Base-by-base conservation (phyloP, 1,284 basidiomycete species). In the Prillingera fragicola region DNA sequence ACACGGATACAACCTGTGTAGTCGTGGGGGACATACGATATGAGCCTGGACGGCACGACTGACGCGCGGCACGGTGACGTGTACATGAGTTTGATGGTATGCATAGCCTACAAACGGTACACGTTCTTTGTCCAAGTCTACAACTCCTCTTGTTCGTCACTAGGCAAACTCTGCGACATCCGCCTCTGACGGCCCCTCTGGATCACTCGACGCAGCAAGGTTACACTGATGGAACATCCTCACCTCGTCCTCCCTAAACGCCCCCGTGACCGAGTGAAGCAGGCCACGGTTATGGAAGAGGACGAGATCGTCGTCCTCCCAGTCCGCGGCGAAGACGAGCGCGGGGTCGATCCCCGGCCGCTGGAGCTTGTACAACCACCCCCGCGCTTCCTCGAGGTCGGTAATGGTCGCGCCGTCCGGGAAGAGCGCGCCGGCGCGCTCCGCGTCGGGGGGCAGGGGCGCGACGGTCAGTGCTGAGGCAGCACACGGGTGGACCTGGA, bases 191-290 rank as follows among this genome's bases (percentile, higher is more conserved):
- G 84, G 85, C 3, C 85, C 84, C 18, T 62, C 63, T 0, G 84
- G 84, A 44, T 83, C 81, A 40, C 78, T 78, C 42, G 81, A 83
- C 6, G 82, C 83, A 12, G 85, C 85, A 27, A 88, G 75, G 66
- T 87, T 87, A 71, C 85, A 87, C 70, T 85, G 84, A 62, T 86
- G 83, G 74, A 87, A 87, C 33, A 80, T 81, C 18, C 85, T 76
- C 12, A 87, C 77, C 67, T 85, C 78, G 41, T 85, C 81, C 2
- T 66, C 62, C 18, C 73, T 73, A 67, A 88, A 85, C 3, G 83
- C 80, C 15, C 86, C 85, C 10, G 86, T 82, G 33, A 88, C 85
- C 4, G 79, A 77, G 62, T 88, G 86, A 38, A 87, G 69, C 2
- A 87, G 74, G 12, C 85, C 85, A 12, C 84, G 79, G 49, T 86